Evolutionary conservation across 805 yeast genomes (phyloP), one percentile per base, ranked within the genome.

Genomic region (Schizosaccharomyces octosporus): DNA sequence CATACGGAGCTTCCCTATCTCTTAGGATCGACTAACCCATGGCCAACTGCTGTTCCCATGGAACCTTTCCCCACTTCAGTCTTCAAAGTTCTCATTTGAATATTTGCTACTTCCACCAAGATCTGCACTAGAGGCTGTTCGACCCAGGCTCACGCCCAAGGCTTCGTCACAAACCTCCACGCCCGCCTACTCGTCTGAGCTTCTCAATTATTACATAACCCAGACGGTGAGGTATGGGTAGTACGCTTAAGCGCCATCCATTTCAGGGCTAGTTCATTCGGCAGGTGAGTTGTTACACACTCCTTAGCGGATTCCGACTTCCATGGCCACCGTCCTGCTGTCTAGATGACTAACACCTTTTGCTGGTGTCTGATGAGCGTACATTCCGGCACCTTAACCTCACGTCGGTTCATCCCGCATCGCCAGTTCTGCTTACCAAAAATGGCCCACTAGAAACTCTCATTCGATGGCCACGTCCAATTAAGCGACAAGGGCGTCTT

Each of bases 281-380:
- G 73, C 77, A 77, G 79, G 79, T 76, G 79, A 75, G 78, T 75
- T 71, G 72, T 72, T 69, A 70, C 75, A 72, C 76, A 75, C 73
- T 75, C 79, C 79, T 54, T 54, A 54, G 57, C 57, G 57, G 57
- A 75, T 76, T 74, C 78, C 77, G 70, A 72, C 76, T 73, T 74
- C 73, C 70, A 71, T 69, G 75, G 79, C 79, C 73, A 76, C 78
- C 79, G 78, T 75, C 79, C 79, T 76, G 76, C 73, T 69, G 71
- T 71, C 57, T 54, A 54, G 57, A 54, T 54, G 57, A 71, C 74
- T 70, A 72, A 72, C 74, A 72, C 75, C 74, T 72, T 71, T 72
- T 72, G 32, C 74, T 72, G 75, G 74, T 71, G 72, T 72, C 73
- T 71, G 73, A 72, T 72, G 72, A 72, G 75, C 74, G 73, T 71